Evolutionary conservation across 2,329 filamentous ascomycete species (phyloP).

Genomic region (Davidsoniella eucalypti): DNA sequence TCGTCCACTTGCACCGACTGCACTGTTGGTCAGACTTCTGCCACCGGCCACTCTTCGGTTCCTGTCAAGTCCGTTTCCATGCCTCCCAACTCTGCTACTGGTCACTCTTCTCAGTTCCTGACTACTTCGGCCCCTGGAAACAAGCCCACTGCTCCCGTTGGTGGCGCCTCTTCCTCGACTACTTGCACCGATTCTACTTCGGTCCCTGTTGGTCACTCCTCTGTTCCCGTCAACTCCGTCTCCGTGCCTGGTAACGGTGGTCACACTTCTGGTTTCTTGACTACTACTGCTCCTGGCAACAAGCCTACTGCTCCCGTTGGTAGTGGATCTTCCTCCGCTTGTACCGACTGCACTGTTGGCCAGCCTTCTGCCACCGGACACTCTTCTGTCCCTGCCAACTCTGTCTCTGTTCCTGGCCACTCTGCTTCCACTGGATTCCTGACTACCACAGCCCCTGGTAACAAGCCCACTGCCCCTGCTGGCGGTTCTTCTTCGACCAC

Average conservation of each 20-base stretch:
- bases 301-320: not conserved
- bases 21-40: not conserved
- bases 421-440: not conserved
- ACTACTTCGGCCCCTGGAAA: not conserved
- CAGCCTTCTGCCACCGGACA: not conserved
- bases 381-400: conserved; percentile 1
- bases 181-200: not conserved
- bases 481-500: not conserved
- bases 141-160: not conserved
- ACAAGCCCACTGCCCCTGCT: not conserved
- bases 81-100: not conserved
- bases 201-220: not conserved
- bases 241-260: not conserved
- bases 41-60: not conserved
- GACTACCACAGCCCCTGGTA: not conserved
- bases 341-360: no score
- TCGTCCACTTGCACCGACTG: not conserved
- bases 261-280: not conserved
- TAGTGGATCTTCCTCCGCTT: no score
- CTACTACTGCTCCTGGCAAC: not conserved
- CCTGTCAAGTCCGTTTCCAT: not conserved
- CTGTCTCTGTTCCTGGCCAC: not conserved
- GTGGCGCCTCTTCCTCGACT: not conserved
- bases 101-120: not conserved
- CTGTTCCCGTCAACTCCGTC: not conserved